Percentiles rank a stretch among this genome's conserved stretches.
Conservation (phyloP, 2,329 filamentous ascomycete genomes). For the Lecanicillium sp. region DNA sequence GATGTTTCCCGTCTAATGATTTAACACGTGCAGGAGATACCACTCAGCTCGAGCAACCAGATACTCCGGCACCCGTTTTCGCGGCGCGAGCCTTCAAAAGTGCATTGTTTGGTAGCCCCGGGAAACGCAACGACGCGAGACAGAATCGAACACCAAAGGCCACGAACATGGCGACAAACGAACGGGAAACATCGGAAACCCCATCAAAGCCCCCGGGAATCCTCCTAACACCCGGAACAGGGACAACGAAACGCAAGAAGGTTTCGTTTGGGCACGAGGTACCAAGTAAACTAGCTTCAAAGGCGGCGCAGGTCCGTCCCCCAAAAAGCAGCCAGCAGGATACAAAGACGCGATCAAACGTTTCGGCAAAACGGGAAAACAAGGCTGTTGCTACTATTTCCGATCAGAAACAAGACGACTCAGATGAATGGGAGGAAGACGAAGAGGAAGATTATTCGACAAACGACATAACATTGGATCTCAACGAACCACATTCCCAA, state of each 20-base stretch:
- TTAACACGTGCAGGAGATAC: constrained; percentile 22
- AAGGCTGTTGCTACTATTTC: not conserved
- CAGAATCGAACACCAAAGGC: constrained; percentile 14
- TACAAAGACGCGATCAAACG: not conserved
- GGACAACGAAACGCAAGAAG: constrained; percentile 50
- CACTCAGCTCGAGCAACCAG: constrained; percentile 47
- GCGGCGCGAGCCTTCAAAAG: constrained; percentile 57
- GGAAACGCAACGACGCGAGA: constrained; percentile 26
- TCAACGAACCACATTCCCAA: constrained; percentile 65
- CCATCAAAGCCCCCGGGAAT: constrained; percentile 49
- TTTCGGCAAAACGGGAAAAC: not conserved
- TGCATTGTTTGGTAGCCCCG: constrained; percentile 54
- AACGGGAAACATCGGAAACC: constrained; percentile 28
- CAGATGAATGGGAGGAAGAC: constrained; percentile 48
- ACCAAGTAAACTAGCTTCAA: constrained; percentile 24
- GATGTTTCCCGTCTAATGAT: not conserved
- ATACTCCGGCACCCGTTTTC: constrained; percentile 59
- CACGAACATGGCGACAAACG: constrained; percentile 15
- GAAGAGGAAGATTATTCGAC: constrained; percentile 36
- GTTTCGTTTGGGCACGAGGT: constrained; percentile 57
- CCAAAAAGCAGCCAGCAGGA: constrained; percentile 16
- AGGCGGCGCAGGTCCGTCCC: constrained; percentile 24
- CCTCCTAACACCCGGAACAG: constrained; percentile 55
- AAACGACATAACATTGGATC: constrained; percentile 58
- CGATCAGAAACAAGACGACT: constrained; percentile 9